These are phyloP conservation scores for Calonectria honghensis DNA, from an alignment of 2,329 filamentous ascomycete species.

Conservation along the genomic window DNA sequence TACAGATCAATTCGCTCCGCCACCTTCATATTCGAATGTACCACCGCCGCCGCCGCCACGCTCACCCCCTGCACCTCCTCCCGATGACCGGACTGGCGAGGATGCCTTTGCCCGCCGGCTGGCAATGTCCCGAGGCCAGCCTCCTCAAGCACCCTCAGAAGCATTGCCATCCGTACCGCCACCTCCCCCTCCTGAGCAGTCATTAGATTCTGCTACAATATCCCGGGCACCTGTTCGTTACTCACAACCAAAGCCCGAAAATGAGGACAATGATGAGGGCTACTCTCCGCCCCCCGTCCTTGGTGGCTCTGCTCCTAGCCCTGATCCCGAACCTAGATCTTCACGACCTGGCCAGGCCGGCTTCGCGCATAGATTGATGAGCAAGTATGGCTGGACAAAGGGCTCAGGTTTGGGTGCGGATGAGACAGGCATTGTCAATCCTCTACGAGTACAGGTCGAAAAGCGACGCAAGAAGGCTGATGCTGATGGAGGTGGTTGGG, in stretches of 20 bases:
- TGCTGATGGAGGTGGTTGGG: conserved; percentile 86
- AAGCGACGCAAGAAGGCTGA: conserved; percentile 88
- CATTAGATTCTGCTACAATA: conserved; percentile 76
- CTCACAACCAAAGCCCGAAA: conserved; percentile 57
- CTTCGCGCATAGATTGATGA: conserved; percentile 91
- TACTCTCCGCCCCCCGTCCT: conserved; percentile 69
- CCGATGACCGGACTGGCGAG: conserved; percentile 79
- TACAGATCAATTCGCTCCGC: conserved; percentile 77
- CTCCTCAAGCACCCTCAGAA: conserved; percentile 55
- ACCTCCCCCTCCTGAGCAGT: conserved; percentile 36
- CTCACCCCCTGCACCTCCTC: conserved; percentile 66
- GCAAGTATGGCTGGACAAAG: conserved; percentile 94
- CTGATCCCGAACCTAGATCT: conserved; percentile 69
- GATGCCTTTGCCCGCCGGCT: conserved; percentile 81
- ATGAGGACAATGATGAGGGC: conserved; percentile 64
- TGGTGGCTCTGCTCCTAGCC: conserved; percentile 63
- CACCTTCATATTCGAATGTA: conserved; percentile 73
- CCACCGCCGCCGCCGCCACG: conserved; percentile 75
- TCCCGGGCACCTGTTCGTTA: conserved; percentile 88
- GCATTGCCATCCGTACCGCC: conserved; percentile 59
- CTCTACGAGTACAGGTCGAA: conserved; percentile 88
- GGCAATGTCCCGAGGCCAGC: conserved; percentile 70
- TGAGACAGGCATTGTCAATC: conserved; percentile 88
- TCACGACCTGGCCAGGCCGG: conserved; percentile 86
- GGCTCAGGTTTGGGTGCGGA: conserved; percentile 91